Base-by-base conservation (phyloP, 2,329 filamentous ascomycete species). In the Aureobasidium sp. region DNA sequence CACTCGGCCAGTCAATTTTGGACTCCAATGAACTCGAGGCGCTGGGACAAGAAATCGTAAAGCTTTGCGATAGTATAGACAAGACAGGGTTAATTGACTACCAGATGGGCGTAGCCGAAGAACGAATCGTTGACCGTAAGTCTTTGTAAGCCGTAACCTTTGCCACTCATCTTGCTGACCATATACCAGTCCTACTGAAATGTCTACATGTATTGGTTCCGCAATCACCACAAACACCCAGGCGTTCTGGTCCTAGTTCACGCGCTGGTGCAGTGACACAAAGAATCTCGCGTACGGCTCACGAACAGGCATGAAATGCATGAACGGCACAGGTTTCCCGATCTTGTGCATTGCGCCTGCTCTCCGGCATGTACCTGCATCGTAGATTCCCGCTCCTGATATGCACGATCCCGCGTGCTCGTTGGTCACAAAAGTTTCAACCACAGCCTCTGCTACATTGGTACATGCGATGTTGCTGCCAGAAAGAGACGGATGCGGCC, bases 51-150 rank as follows among this genome's bases (percentile, higher is more conserved):
- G 88, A 95, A 68, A 75, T 99, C 31, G 82, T 95, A 60, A 82
- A 85, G 54, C 79, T 96, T 54, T 95, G 92, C 71, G 91, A 97
- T 71, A 83, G 83, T 54, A 83, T 97, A 64, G 93, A 97, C 73
- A 86, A 88, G 66, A 87, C 95, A 70, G 94, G 94, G n/a, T 77
- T 99, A 50, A 90, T 99, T 11, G 94, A 99, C 75, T 99, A 97
- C 72, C 88, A 97, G 69, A 95, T 96, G 77, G 94, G 94, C 9
- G 89, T 97, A 27, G 95, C 90, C 84, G 94, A 97, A 74, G 92
- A 97, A 70, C 85, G 89, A 69, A 96, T 97, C 67, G 83, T 94
- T 67, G 82, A 83, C 61, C 81, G 92, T 96, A 78, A 75, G 89
- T 29, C 80, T 29, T 35, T 17, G 3, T 27, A 11, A 7, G 9